Evolutionary conservation across 1,139 yeast genomes (phyloP), one percentile per base, ranked within the genome.

Genomic region (Neolecta irregularis): DNA sequence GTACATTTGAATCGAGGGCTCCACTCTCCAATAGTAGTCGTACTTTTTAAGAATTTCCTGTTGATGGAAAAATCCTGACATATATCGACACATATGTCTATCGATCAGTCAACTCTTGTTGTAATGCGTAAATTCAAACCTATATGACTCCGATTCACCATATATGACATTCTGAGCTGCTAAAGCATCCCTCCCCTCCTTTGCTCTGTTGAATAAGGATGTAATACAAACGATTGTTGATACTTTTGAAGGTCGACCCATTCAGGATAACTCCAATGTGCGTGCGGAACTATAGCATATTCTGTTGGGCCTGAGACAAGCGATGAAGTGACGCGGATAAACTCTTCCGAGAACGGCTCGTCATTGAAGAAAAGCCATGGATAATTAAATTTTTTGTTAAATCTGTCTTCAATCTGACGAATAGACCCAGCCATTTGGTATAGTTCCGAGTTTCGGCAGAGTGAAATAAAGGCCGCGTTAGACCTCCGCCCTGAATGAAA

Each of bases 361-460:
- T 76, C 75, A 54, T 76, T 76, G 41, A 77, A 60, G 50, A 78
- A 78, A 8, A 77, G 77, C 91, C 91, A 78, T 52, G 77, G 88
- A 52, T 78, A 78, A 48, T 73, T 62, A 57, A 56, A 77, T 40
- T 68, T 62, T 28, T 59, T 52, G 58, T 78, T 78, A 61, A 77
- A 78, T 32, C 83, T 61, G 51, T 74, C 80, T 55, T 78, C 88
- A 37, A 75, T 38, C 35, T 67, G 61, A 37, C 69, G 64, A 34
- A 80, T 70, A 3, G 91, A 70, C 36, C 61, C 64, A 19, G 74
- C 54, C 39, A 79, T 56, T 5, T 64, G 68, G 49, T 62, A 62
- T 26, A 79, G 52, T 46, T 81, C 93, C 5, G 60, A 51, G 53
- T 80, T 78, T 43, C 91, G 63, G 24, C 78, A 83, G 13, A 39